Evolutionary conservation across 2,329 filamentous ascomycete genomes (phyloP), one percentile per base, ranked within the genome.

Genomic region (Pestalotiopsis fici): DNA sequence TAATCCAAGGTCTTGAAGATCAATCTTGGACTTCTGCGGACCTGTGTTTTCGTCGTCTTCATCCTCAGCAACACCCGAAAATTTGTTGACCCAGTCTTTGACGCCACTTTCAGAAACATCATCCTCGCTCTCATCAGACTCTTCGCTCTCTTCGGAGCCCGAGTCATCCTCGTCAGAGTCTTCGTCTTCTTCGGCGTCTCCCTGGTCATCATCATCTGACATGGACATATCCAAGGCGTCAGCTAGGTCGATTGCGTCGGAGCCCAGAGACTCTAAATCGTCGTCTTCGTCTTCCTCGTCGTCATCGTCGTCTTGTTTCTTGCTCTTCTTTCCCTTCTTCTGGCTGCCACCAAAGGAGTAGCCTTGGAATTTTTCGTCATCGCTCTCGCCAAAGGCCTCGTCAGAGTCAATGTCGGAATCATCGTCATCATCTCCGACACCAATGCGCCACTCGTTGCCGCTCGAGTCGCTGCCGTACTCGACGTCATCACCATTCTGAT

Each of bases 341-440:
- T 79, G 81, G 73, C 82, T 85, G 12, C 85, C 86, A 1, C 85
- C 74, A 68, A 90, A 89, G 0, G 83, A 74, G 74, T 91, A 97
- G 12, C 90, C 93, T 70, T 94, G 89, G 71, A 97, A 97, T 70
- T 86, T 87, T 76, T 97, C 95, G 74, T 96, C 91, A 74, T 97
- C 95, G 74, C 93, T 96, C 71, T 93, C 91, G 3, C 94, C 93
- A 83, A 97, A 94, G 2, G 95, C 95, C 74, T 97, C 93, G 76
- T 90, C 88, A 72, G 87, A 89, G 71, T 90, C 89, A 65, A 90
- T 87, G 68, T 90, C 88, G 4, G 88, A 90, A 72, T 90, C 88
- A 71, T 90, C 88, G 23, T 90, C 85, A 47, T 90, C 88, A 37
- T 86, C 86, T 25, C 83, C 83, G 5, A 88, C 83, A 28, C 95